Conservation (phyloP, 352 stramenopile species). For the Phytophthora sojae region DNA sequence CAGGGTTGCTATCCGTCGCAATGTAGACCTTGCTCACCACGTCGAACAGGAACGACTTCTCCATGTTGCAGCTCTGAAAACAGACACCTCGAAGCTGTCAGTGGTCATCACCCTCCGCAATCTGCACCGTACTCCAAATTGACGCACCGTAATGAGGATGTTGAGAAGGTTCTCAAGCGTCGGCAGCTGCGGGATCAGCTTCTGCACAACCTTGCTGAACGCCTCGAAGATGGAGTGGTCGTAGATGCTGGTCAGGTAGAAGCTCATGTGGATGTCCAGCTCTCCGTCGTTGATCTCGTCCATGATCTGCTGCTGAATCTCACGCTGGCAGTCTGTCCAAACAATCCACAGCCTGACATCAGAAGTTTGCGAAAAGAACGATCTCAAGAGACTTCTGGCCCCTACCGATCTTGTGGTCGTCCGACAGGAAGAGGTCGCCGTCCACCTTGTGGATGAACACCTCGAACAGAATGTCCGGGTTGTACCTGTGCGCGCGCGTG, state of each 20-base stretch:
- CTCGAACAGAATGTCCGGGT: conserved; percentile 97
- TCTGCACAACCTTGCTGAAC: conserved; percentile 98
- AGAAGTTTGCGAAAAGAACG: no score
- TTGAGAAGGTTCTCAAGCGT: conserved; percentile 99
- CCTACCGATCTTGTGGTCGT: conserved; percentile 97
- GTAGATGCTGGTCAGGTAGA: conserved; percentile 93
- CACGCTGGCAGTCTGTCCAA: conserved; percentile 93
- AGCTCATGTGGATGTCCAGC: conserved; percentile 93
- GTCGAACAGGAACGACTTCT: conserved; percentile 99
- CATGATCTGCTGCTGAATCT: conserved; percentile 98
- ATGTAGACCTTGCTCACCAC: conserved; percentile 99
- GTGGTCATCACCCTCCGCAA: not conserved
- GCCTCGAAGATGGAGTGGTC: conserved; percentile 98
- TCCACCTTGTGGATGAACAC: conserved; percentile 99
- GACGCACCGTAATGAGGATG: conserved; percentile 92
- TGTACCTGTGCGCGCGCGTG: conserved; percentile 88
- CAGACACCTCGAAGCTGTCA: not conserved
- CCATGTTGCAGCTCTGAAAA: conserved; percentile 96
- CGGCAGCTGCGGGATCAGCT: conserved; percentile 96
- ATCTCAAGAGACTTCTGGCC: not conserved
- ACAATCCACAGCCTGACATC: no score
- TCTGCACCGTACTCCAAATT: not conserved
- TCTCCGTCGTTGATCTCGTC: conserved; percentile 96
- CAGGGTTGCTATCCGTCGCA: conserved; percentile 97
- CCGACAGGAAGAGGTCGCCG: conserved; percentile 97